Evolutionary conservation across 208 protist species (phyloP), one percentile per base, ranked within the genome.

Genomic region (Lotmaria passim): DNA sequence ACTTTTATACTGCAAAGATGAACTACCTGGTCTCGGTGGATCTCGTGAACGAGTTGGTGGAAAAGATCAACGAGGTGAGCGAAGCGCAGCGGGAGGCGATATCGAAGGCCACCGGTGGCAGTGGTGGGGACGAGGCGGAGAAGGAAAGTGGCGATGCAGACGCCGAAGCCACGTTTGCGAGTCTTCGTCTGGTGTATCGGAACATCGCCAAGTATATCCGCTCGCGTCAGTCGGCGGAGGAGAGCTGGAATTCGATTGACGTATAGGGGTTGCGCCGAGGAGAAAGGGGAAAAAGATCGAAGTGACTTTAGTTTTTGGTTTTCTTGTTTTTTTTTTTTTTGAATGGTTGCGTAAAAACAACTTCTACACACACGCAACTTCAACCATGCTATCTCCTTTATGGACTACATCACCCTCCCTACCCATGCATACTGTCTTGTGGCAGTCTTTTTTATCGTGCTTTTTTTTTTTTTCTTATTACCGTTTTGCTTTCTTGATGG

Each of bases 1-100:
- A 95, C 83, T 98, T 97, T 80, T 99, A 93, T 79, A 89, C 95
- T 5, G 59, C 85, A 24, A 75, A 89, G 52, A 90, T 87, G 58
- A 79, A 84, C 21, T 71, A 73, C 30, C 66, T 98, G 14, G 81
- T 82, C 14, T 75, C 72, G 28, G 77, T 76, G 47, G 73, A 75
- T 3, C 53, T 84, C 56, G 68, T 94, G 41, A 85, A 86, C 39
- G 61, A 63, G 39, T 50, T 93, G 26, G 51, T 93, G 12, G 85
- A 93, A 23, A 66, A 73, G 24, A 84, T 89, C 41, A 75, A 85
- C 47, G 85, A 87, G 36, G 59, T 65, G n/a, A 85, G 72, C 63
- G 74, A 82, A 31, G 52, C 57, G 52, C 51, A 79, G 75, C 77
- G 70, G 26, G 68, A 33, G 17, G 48, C 47, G 24, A 7, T 63